Evolutionary conservation across 2,329 filamentous ascomycete genomes (phyloP).

Genomic region (Trichoderma citrinoviride): DNA sequence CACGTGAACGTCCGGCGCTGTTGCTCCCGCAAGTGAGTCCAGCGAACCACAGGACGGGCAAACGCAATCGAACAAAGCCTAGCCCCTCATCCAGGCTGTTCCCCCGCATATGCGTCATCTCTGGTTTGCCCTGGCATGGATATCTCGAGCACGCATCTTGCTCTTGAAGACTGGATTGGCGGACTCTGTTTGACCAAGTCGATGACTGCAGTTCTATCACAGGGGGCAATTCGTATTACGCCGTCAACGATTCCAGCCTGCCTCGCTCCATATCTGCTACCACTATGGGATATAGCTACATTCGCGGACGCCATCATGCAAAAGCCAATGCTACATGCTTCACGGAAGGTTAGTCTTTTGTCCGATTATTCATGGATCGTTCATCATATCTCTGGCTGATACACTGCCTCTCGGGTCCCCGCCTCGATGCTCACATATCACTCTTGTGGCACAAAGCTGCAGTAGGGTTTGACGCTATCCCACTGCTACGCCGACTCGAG

Average conservation of each 20-base stretch:
- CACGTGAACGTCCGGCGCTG: not conserved
- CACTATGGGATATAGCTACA: not conserved
- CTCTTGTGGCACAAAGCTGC: not conserved
- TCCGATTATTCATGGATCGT: not conserved
- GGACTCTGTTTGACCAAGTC: not conserved
- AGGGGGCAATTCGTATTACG: not conserved
- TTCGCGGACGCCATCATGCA: too few relatives aligned
- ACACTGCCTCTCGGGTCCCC: not conserved
- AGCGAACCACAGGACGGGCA: not conserved
- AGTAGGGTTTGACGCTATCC: not conserved
- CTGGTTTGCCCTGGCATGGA: slow-evolving; percentile 1
- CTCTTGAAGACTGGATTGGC: not conserved
- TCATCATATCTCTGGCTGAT: not conserved
- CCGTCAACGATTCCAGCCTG: not conserved
- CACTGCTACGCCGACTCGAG: not conserved
- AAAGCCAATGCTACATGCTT: too few relatives aligned
- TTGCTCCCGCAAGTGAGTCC: not conserved
- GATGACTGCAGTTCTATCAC: not conserved
- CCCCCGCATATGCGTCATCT: slow-evolving; percentile 6
- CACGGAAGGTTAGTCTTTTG: not conserved
- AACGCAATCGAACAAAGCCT: not conserved
- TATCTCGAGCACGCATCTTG: not conserved
- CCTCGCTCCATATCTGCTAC: not conserved
- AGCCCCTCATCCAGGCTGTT: not conserved
- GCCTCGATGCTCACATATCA: not conserved